Percentiles rank a stretch among this genome's conserved stretches.
These are phyloP conservation scores for Paecilomyces sp. DNA, from an alignment of 2,329 filamentous ascomycete genomes.

Conservation along the genomic window DNA sequence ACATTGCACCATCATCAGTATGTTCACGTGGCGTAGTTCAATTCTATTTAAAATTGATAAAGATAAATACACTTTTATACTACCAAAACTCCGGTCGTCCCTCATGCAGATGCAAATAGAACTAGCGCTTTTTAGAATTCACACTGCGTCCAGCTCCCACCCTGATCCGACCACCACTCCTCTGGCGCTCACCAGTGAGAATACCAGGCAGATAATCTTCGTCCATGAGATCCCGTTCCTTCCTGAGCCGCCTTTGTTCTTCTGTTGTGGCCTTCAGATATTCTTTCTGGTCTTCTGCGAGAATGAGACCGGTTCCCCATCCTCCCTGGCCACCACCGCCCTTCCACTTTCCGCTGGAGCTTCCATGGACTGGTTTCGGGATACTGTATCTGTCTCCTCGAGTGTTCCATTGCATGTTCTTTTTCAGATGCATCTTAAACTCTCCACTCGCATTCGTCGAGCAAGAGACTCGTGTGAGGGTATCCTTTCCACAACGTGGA, in stretches of 20 bases:
- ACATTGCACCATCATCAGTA: background rate
- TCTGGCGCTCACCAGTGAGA: conserved; percentile 68
- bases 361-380: conserved; percentile 80
- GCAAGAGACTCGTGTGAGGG: conserved; percentile 77
- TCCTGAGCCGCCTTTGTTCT: conserved; percentile 52
- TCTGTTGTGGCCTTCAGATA: conserved; percentile 59
- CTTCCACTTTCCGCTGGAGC: conserved; percentile 65
- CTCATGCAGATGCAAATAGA: background rate
- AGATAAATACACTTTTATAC: background rate
- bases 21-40: background rate
- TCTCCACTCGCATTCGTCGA: conserved; percentile 72
- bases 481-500: conserved; percentile 78
- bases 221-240: conserved; percentile 83
- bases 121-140: conserved; percentile 61
- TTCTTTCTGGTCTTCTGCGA: conserved; percentile 96
- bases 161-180: conserved; percentile 59
- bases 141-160: conserved; percentile 82
- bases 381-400: conserved; percentile 88
- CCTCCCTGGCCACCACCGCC: conserved; percentile 70
- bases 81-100: background rate
- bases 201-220: conserved; percentile 85
- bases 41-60: background rate
- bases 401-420: conserved; percentile 94
- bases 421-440: conserved; percentile 81
- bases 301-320: conserved; percentile 76